These are phyloP conservation scores for Eucalyptus curtisii DNA, from an alignment of 345 rosid genomes.

Conservation along the genomic window DNA sequence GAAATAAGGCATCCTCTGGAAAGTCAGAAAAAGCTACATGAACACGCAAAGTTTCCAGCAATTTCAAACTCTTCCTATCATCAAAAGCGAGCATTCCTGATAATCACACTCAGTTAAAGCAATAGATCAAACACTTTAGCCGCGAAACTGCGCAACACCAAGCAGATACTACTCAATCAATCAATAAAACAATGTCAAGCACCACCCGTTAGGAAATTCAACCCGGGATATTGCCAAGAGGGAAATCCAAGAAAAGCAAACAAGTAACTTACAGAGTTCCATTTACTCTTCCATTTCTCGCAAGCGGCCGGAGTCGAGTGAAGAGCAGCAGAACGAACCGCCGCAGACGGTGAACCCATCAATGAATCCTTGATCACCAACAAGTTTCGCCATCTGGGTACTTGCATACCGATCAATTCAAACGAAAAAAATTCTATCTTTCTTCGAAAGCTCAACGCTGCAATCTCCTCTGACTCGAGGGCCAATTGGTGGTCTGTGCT, in stretches of 20 bases:
- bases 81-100: not conserved
- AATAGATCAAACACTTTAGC: not conserved
- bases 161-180: not conserved
- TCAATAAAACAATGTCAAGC: not conserved
- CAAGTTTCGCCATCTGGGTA: constrained; percentile 45
- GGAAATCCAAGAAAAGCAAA: not conserved
- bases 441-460: not conserved
- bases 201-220: not conserved
- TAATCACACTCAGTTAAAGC: not conserved
- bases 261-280: constrained; percentile 20
- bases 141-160: not conserved
- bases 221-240: not conserved
- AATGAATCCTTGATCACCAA: constrained; percentile 13
- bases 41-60: not conserved
- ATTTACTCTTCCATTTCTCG: constrained; percentile 38
- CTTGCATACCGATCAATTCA: constrained; percentile 14
- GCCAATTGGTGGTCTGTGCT: not conserved
- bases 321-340: constrained; percentile 11
- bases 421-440: not conserved
- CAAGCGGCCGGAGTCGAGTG: constrained; percentile 35
- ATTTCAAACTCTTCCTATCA: not conserved
- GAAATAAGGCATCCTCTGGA: not conserved
- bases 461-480: not conserved
- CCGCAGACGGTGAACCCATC: not conserved
- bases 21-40: not conserved